Conservation (phyloP, 2,329 filamentous ascomycete species). For the Aureobasidium namibiae region DNA sequence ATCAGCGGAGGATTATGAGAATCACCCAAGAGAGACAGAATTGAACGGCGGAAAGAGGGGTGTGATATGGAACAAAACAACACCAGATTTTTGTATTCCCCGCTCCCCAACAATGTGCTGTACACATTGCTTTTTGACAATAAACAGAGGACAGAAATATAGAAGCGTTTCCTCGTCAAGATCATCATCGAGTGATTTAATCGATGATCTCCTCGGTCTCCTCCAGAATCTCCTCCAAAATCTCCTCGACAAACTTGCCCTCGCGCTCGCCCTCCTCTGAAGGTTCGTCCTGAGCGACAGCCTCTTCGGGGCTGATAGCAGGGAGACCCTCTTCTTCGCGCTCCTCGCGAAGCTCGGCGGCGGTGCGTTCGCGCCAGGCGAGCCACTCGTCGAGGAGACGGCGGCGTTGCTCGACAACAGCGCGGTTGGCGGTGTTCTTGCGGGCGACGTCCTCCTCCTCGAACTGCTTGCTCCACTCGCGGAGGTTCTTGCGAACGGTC, state of each 20-base stretch:
- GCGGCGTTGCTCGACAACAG: slow-evolving; percentile 82
- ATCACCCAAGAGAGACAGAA: no score
- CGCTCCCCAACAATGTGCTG: neutral
- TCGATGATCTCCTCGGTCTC: slow-evolving; percentile 73
- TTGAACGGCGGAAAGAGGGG: neutral
- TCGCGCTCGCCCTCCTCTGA: slow-evolving; percentile 42
- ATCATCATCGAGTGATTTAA: neutral
- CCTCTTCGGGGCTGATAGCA: slow-evolving; percentile 53
- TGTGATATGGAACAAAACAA: slow-evolving; percentile 3
- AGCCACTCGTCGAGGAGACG: slow-evolving; percentile 81
- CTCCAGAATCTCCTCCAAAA: slow-evolving; percentile 84
- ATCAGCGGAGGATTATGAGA: no score
- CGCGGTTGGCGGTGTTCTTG: slow-evolving; percentile 86
- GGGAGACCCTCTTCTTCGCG: slow-evolving; percentile 59
- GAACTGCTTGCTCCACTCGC: slow-evolving; percentile 90
- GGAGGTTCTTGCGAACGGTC: slow-evolving; percentile 93
- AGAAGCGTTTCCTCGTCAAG: neutral
- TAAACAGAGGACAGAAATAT: neutral
- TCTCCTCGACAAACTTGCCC: slow-evolving; percentile 55
- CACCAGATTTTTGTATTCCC: neutral
- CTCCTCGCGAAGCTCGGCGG: slow-evolving; percentile 65
- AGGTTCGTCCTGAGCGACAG: slow-evolving; percentile 45
- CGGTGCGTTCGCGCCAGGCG: slow-evolving; percentile 68
- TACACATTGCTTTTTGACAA: neutral
- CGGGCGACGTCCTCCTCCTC: slow-evolving; percentile 93